A percentile compares a stretch with the other conserved stretches of the same genome.
These are phyloP conservation scores for Cutaneotrichosporon cyanovorans DNA, from an alignment of 1,284 basidiomycete genomes.

Conservation along the genomic window DNA sequence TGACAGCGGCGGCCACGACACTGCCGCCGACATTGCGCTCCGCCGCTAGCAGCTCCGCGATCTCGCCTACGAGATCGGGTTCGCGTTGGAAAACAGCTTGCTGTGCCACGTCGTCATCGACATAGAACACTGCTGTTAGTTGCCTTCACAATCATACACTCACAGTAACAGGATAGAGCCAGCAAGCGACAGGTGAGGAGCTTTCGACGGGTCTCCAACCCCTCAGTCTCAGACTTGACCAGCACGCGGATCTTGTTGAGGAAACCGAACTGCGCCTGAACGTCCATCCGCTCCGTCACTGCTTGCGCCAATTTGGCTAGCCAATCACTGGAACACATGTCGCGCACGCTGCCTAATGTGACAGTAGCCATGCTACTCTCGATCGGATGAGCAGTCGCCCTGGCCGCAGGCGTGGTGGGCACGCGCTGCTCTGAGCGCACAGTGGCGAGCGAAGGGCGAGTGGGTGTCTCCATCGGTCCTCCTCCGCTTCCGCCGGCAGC, in stretches of 20 bases:
- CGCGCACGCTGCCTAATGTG: constrained; percentile 27
- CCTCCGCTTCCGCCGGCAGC: too few relatives aligned
- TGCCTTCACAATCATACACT: constrained; percentile 6
- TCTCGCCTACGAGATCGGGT: constrained; percentile 76
- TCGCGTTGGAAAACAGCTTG: constrained; percentile 83
- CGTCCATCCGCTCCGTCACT: constrained; percentile 64
- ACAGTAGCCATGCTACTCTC: constrained; percentile 27
- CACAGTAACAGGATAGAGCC: constrained; percentile 73
- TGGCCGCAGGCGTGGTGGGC: constrained; percentile 7
- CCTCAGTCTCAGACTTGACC: constrained; percentile 50
- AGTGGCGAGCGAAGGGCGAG: constrained; percentile 9
- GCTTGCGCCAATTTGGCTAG: constrained; percentile 63
- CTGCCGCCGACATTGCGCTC: constrained; percentile 51
- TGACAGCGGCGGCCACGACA: constrained; percentile 75
- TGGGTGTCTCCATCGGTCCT: constrained; percentile 20
- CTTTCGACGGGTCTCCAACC: constrained; percentile 63
- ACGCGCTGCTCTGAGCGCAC: constrained; percentile 4
- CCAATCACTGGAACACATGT: constrained; percentile 12
- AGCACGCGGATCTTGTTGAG: constrained; percentile 80
- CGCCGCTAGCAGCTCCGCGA: constrained; percentile 81
- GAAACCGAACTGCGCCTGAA: constrained; percentile 80
- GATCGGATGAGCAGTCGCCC: neutral
- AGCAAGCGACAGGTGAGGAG: constrained; percentile 74
- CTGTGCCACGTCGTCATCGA: constrained; percentile 64
- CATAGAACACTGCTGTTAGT: constrained; percentile 57